Conservation (phyloP, 371 early-diverging fungal genomes). For the Caulochytrium protostelioides region DNA sequence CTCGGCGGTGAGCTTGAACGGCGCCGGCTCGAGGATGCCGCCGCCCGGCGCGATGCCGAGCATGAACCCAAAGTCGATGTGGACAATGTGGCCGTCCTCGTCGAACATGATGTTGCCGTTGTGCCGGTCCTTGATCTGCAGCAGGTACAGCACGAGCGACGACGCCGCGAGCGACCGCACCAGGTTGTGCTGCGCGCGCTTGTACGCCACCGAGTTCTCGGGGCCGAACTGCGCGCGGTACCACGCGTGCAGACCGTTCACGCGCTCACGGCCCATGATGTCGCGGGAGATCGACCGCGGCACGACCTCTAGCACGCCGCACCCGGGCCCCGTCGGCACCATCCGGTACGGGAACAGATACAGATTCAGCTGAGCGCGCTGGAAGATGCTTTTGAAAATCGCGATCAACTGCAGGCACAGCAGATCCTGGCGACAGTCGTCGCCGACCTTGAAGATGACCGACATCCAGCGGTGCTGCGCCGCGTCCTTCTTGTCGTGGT, state of each 20-base stretch:
- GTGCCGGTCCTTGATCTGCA: constrained; percentile 98
- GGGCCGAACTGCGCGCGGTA: constrained; percentile 86
- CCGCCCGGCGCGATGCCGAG: constrained; percentile 98
- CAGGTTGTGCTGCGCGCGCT: constrained; percentile 73
- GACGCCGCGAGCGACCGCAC: constrained; percentile 93
- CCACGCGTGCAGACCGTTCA: constrained; percentile 85
- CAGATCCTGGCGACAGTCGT: constrained; percentile 97
- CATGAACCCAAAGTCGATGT: constrained; percentile 99
- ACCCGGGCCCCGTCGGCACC: constrained; percentile 92
- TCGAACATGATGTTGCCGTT: constrained; percentile 99
- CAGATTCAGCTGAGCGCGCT: constrained; percentile 71
- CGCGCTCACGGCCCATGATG: constrained; percentile 93
- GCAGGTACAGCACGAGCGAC: constrained; percentile 81
- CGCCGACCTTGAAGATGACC: constrained; percentile 98
- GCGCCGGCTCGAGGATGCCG: constrained; percentile 89
- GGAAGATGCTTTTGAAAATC: constrained; percentile 90
- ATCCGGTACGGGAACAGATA: constrained; percentile 96
- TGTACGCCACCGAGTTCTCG: constrained; percentile 60
- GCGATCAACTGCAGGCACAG: constrained; percentile 94
- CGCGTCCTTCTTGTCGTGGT: constrained; percentile 2
- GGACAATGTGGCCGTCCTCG: constrained; percentile 88
- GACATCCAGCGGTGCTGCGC: constrained; percentile 40
- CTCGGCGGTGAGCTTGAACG: constrained; percentile 96
- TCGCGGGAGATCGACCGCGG: constrained; percentile 96
- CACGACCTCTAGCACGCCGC: constrained; percentile 98